Evolutionary conservation across 2,329 filamentous ascomycete species (phyloP), one percentile per base, ranked within the genome.

Genomic region (Akanthomyces lecanii): DNA sequence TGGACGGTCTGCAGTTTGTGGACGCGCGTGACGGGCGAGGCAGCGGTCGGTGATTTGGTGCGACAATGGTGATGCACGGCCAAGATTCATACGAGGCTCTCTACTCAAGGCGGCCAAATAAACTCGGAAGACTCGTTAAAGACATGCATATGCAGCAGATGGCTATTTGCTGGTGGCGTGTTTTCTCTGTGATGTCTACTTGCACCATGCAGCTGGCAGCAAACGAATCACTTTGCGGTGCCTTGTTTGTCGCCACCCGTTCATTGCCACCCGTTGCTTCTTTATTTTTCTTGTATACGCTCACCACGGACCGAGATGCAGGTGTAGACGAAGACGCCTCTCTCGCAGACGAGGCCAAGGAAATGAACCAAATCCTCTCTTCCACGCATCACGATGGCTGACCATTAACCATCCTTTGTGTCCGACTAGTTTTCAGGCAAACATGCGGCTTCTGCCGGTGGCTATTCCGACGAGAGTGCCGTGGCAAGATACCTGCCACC

Each of bases 121-220:
- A 38, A 23, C 30, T 38, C 44, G 12, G n/a, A 21, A 59, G 33
- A 8, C 44, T 59, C 50, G 40, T 59, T 8, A 40, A 30, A 38
- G 44, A 59, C 44, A 48, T 59, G 56, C 56, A 40, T 23, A 33
- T 52, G 57, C 25, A 40, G 36, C 57, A 36, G 18, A 44, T 44
- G 48, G 18, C 8, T 23, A 25, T 23, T 23, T 10, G 30, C 33
- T 23, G 47, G 57, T 52, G 57, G 47, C 47, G 36, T 42, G 45
- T 30, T 52, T 42, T 52, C 47, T 52, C 18, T 5, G 57, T 44
- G 57, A 60, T 48, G 42, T 51, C 16, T 28, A 44, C 56, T 28
- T 40, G 30, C 55, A 33, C 36, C 25, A 10, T 45, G 57, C 57
- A 61, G 57, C 57, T 52, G 57, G 16, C 57, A 61, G 57, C 57